These are phyloP conservation scores for Suillus weaverae DNA, from an alignment of 768 basidiomycete genomes.

Conservation along the genomic window DNA sequence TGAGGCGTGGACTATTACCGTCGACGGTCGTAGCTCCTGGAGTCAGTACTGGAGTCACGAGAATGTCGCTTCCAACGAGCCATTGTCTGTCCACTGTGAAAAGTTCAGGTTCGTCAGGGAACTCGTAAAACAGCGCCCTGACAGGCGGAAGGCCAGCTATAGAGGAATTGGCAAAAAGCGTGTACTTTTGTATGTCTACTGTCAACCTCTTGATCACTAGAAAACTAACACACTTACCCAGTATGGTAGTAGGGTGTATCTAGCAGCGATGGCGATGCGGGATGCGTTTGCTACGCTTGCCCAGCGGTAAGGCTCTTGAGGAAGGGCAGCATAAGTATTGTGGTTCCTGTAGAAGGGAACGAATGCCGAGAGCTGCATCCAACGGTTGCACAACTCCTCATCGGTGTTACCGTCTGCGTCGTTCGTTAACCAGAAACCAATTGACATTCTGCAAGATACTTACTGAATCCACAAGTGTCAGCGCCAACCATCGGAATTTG, in stretches of 20 bases:
- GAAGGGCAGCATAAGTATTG: conserved; percentile 59
- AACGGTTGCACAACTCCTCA: conserved; percentile 80
- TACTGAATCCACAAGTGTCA: conserved; percentile 50
- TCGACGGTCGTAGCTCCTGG: conserved; percentile 69
- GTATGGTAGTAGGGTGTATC: conserved; percentile 75
- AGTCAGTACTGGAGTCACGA: conserved; percentile 73
- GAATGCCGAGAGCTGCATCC: conserved; percentile 87
- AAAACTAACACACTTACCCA: conserved; percentile 51
- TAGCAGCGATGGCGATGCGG: conserved; percentile 64
- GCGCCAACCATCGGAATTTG: conserved; percentile 84
- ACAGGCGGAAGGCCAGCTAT: conserved; percentile 66
- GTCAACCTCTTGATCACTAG: background rate
- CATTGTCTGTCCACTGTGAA: conserved; percentile 68
- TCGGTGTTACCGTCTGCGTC: conserved; percentile 49
- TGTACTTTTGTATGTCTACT: conserved; percentile 49
- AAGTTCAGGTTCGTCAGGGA: conserved; percentile 66
- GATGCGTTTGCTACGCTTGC: conserved; percentile 76
- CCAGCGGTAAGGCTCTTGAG: conserved; percentile 85
- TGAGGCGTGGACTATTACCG: conserved; percentile 38
- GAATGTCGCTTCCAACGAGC: conserved; percentile 65
- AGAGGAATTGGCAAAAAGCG: conserved; percentile 71
- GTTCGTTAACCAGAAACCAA: background rate
- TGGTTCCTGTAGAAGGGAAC: conserved; percentile 84
- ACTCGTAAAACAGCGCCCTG: conserved; percentile 77
- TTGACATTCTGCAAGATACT: conserved; percentile 1